Evolutionary conservation across 345 rosid genomes (phyloP).

Genomic region (Excoecaria cochinchinensis): DNA sequence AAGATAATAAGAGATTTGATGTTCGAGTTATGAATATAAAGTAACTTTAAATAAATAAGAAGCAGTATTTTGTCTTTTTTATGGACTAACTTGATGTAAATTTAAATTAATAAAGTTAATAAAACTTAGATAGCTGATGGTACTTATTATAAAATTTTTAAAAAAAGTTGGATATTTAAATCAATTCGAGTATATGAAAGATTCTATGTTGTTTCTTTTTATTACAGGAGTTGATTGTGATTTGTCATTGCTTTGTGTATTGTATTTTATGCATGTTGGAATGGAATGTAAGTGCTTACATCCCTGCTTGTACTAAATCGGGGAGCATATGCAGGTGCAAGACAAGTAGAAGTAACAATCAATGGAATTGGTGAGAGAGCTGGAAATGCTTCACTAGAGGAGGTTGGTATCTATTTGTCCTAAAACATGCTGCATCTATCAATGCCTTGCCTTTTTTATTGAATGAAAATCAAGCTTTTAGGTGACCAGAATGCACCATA

Average conservation of each 20-base stretch:
- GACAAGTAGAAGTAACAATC: conserved; percentile 92
- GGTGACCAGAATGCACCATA: not conserved
- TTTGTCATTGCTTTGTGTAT: conserved; percentile 19
- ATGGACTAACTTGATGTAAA: too few species aligned
- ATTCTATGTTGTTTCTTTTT: too few species aligned
- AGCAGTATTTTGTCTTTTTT: too few species aligned
- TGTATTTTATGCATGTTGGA: not conserved
- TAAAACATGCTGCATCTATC: not conserved
- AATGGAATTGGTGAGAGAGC: conserved; percentile 99
- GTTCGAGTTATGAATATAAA: too few species aligned
- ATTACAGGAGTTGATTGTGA: too few species aligned
- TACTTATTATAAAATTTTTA: too few species aligned
- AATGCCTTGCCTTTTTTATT: not conserved
- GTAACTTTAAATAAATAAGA: too few species aligned
- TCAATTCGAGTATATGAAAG: too few species aligned
- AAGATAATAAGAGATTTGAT: too few species aligned
- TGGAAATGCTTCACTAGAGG: conserved; percentile 97
- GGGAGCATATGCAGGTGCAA: conserved; percentile 92
- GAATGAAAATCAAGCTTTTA: not conserved
- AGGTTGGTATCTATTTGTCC: conserved; percentile 43
- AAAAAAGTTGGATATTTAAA: too few species aligned
- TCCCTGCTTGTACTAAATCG: conserved; percentile 31
- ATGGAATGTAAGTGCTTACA: conserved; percentile 19
- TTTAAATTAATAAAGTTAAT: too few species aligned
- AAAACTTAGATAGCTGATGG: too few species aligned